phyloP scores from a whole-genome alignment of 2,329 filamentous ascomycete genomes.

The Aspergillus fumigatiaffinis region DNA sequence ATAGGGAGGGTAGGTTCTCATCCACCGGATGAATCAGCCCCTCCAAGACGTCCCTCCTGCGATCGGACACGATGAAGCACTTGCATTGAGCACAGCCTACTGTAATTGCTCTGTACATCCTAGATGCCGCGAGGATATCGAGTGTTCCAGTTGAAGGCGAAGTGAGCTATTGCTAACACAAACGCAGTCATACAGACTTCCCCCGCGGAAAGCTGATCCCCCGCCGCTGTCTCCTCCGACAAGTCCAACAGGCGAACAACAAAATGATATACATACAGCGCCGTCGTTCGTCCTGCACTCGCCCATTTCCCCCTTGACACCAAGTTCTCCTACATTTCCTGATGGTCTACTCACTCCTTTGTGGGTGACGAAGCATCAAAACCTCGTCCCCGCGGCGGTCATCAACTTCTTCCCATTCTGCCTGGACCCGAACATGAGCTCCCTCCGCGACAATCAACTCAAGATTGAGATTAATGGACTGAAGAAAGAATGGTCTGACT shows the following conservation, averaged over 20 bases:
- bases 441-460: conserved; percentile 78
- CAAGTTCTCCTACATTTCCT: conserved; percentile 76
- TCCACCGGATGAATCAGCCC: not conserved
- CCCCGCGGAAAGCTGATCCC: conserved; percentile 60
- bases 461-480: conserved; percentile 81
- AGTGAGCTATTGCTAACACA: conserved; percentile 13
- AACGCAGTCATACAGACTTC: conserved; percentile 50
- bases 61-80: not conserved
- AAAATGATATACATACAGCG: conserved; percentile 40
- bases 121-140: not conserved
- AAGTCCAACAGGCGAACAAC: conserved; percentile 49
- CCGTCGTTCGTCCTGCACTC: conserved; percentile 69
- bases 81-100: not conserved
- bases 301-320: conserved; percentile 83
- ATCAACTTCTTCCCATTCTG: conserved; percentile 77
- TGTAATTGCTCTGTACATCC: not conserved
- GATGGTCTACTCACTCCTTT: conserved; percentile 78
- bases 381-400: conserved; percentile 73
- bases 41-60: not conserved
- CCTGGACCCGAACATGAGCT: conserved; percentile 68
- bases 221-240: conserved; percentile 49
- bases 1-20: conserved; percentile 72
- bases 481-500: conserved; percentile 58
- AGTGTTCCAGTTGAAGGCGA: not conserved
- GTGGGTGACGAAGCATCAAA: conserved; percentile 88